These are phyloP conservation scores for Geranomyces michiganensis DNA, from an alignment of 192 early-diverging fungal genomes.

Conservation along the genomic window DNA sequence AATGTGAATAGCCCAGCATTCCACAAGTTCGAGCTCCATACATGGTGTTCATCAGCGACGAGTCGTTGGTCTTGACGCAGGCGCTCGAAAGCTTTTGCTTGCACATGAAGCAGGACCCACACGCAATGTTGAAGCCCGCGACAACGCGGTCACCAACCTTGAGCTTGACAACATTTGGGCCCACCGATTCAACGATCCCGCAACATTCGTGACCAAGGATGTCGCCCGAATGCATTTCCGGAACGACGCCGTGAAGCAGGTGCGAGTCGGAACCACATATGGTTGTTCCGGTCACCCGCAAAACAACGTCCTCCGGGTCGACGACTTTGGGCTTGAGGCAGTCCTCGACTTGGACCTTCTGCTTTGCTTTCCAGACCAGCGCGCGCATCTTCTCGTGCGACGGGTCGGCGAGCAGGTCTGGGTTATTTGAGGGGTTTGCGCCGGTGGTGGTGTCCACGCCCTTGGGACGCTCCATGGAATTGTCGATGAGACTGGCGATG, in stretches of 20 bases:
- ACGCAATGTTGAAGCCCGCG: slow-evolving; percentile 52
- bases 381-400: slow-evolving; percentile 16
- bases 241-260: slow-evolving; percentile 10
- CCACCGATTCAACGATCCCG: slow-evolving; percentile 51
- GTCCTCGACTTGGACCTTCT: neutral
- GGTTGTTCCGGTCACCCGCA: slow-evolving; percentile 43
- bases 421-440: slow-evolving; percentile 12
- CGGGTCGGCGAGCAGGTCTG: slow-evolving; percentile 12
- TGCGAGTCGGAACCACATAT: slow-evolving; percentile 56
- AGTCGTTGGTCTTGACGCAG: slow-evolving; percentile 56
- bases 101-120: slow-evolving; percentile 54
- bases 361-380: slow-evolving; percentile 2
- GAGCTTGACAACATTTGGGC: slow-evolving; percentile 43
- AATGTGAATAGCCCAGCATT: slow-evolving; percentile 27
- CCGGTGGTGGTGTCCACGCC: slow-evolving; percentile 10
- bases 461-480: neutral
- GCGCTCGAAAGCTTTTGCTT: slow-evolving; percentile 35
- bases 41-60: slow-evolving; percentile 44
- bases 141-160: slow-evolving; percentile 57
- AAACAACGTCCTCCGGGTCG: slow-evolving; percentile 36
- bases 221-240: slow-evolving; percentile 27
- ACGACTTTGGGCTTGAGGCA: slow-evolving; percentile 41
- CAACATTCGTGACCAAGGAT: slow-evolving; percentile 57
- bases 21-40: slow-evolving; percentile 40
- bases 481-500: slow-evolving; percentile 13